Evolutionary conservation across 805 yeast genomes (phyloP).

Genomic region (Kodamaea hsintzibuensis): DNA sequence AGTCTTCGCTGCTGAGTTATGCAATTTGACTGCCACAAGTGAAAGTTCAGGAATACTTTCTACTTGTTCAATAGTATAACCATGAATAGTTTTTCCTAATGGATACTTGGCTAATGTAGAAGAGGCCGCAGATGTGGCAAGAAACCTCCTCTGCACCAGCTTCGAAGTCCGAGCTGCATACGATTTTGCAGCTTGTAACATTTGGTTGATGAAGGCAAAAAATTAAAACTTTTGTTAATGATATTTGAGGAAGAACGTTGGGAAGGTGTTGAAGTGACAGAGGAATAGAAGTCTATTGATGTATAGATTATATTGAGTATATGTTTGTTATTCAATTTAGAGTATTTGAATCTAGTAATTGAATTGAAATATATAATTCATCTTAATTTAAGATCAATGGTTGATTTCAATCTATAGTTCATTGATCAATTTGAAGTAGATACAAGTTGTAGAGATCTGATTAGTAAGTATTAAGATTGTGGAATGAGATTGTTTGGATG

Average conservation of each 20-base stretch:
- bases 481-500: no score
- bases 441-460: no score
- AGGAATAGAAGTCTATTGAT: no score
- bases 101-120: constrained; percentile 47
- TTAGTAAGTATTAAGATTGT: no score
- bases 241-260: not conserved
- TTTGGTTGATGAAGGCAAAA: constrained; percentile 5
- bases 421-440: no score
- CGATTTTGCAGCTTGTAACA: constrained; percentile 8
- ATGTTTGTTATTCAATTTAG: no score
- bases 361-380: no score
- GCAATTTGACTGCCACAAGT: constrained; percentile 71
- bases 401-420: no score
- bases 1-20: constrained; percentile 70
- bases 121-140: constrained; percentile 2
- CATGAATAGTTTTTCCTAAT: constrained; percentile 61
- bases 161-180: not conserved
- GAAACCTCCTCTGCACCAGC: constrained; percentile 5
- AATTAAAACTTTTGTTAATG: not conserved
- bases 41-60: constrained; percentile 79
- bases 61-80: constrained; percentile 65
- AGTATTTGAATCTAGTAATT: no score
- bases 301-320: no score
- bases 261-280: no score
- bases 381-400: no score